Evolutionary conservation across 306 rosid species (phyloP), one percentile per base, ranked within the genome.

Genomic region (Acmispon strigosus): DNA sequence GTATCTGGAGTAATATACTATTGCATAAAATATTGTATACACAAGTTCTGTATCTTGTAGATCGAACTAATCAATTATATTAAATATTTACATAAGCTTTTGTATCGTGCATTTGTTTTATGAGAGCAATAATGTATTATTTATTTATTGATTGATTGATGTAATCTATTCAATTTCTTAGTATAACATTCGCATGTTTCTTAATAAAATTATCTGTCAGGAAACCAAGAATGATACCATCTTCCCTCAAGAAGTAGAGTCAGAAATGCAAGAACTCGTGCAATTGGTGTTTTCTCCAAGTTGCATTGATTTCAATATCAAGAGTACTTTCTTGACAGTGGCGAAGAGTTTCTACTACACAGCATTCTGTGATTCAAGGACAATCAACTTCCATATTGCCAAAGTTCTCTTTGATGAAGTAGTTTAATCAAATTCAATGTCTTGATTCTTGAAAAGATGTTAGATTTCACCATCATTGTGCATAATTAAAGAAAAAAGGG

Each of bases 341-440:
- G 91, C 90, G 0, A 87, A 86, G 75, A 85, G 89, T 78, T 79
- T 83, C 61, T 89, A 86, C 74, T 95, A 95, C 79, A 64, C 80
- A 47, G 89, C 96, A 11, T 84, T 77, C 61, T 84, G 74, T 72
- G 91, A 95, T 61, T 67, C 84, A 62, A 80, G 79, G 70, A 87
- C 95, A 34, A 80, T 82, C 72, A 82, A 81, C 80, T 69, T 72
- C 75, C 99, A 95, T 78, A 81, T 91, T 27, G 82, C 85, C 36
- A 84, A 85, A 86, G 96, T 91, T 50, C 91, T 95, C 53, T 95
- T 89, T 72, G 86, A 95, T 80, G 80, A 84, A 86, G 90, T 86
- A 14, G 56, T 74, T 34, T 90, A 67, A 84, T 64, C 52, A 70
- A 13, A 13, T 62, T 47, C 18, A 11, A 4, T 53, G 42, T 8